phyloP scores from a whole-genome alignment of 305 asterid genomes.

The Fraxinus floribunda region DNA sequence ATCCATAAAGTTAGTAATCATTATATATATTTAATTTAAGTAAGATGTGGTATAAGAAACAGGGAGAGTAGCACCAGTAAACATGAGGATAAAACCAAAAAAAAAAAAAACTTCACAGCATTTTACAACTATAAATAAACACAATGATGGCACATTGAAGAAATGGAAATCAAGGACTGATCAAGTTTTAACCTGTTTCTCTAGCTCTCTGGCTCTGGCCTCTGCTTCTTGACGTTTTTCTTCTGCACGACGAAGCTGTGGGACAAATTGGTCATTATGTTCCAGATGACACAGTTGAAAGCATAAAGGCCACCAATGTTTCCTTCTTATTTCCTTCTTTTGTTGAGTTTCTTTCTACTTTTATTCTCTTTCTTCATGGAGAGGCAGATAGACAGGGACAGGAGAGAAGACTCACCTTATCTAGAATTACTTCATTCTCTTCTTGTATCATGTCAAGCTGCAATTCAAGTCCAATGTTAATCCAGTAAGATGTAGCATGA shows the following conservation, averaged over 20 bases:
- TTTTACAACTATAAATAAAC: constrained; percentile 3
- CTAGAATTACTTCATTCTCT: constrained; percentile 76
- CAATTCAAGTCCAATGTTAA: constrained; percentile 36
- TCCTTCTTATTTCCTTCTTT: constrained; percentile 11
- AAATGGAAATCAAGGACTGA: background rate
- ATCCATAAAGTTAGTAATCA: constrained; percentile 9
- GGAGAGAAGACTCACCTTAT: constrained; percentile 65
- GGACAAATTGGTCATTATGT: constrained; percentile 37
- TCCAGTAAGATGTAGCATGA: constrained; percentile 18
- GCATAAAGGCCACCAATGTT: background rate
- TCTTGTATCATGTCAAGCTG: constrained; percentile 99
- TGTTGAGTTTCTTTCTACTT: background rate
- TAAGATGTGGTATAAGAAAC: constrained; percentile 8
- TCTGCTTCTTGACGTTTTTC: constrained; percentile 89
- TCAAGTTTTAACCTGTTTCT: constrained; percentile 72
- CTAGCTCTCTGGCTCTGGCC: constrained; percentile 90
- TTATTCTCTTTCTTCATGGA: constrained; percentile 11
- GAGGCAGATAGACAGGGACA: background rate
- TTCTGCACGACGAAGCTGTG: constrained; percentile 86
- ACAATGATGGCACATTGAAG: constrained; percentile 17
- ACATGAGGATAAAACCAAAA: constrained; percentile 9
- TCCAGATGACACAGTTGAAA: constrained; percentile 20
- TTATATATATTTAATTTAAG: constrained; percentile 8
- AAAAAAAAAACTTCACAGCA: background rate
- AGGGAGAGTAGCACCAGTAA: constrained; percentile 16